These are phyloP conservation scores for Psilocybe tampanensis DNA, from an alignment of 768 basidiomycete species.

Conservation along the genomic window DNA sequence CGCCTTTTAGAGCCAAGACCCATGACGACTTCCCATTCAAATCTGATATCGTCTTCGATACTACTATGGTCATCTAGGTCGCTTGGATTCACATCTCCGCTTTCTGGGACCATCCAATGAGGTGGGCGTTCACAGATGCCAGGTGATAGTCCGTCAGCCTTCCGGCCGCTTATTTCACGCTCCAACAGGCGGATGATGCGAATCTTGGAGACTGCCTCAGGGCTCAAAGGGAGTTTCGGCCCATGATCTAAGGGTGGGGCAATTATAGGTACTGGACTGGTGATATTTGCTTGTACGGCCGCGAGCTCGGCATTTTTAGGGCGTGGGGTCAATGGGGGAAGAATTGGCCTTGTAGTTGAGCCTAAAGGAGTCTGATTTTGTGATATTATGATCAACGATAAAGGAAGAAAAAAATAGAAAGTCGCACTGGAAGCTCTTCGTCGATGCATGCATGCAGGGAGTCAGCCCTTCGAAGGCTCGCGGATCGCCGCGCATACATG, in stretches of 20 bases:
- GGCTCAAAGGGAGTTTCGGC: constrained; percentile 32
- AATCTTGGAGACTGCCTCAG: constrained; percentile 45
- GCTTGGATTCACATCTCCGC: constrained; percentile 11
- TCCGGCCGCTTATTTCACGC: constrained; percentile 40
- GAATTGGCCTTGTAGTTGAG: background rate
- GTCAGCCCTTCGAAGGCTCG: constrained; percentile 20
- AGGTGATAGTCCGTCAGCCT: constrained; percentile 34
- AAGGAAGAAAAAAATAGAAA: background rate
- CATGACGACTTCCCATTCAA: constrained; percentile 24
- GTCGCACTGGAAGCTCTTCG: background rate
- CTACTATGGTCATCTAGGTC: constrained; percentile 2
- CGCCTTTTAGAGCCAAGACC: constrained; percentile 20
- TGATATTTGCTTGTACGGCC: background rate
- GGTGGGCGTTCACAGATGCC: constrained; percentile 7
- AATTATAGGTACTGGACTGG: constrained; percentile 47
- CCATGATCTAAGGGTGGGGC: constrained; percentile 48
- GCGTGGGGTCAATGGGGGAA: constrained; percentile 10
- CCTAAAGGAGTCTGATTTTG: background rate
- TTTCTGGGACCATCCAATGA: background rate
- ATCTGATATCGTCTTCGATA: background rate
- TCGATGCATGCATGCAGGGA: constrained; percentile 11
- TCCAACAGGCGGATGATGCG: constrained; percentile 42
- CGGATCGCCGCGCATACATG: constrained; percentile 20
- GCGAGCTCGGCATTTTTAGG: background rate
- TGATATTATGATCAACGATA: background rate